Base-by-base conservation (phyloP, 495 filamentous ascomycete genomes). In the Penicillium canescens region DNA sequence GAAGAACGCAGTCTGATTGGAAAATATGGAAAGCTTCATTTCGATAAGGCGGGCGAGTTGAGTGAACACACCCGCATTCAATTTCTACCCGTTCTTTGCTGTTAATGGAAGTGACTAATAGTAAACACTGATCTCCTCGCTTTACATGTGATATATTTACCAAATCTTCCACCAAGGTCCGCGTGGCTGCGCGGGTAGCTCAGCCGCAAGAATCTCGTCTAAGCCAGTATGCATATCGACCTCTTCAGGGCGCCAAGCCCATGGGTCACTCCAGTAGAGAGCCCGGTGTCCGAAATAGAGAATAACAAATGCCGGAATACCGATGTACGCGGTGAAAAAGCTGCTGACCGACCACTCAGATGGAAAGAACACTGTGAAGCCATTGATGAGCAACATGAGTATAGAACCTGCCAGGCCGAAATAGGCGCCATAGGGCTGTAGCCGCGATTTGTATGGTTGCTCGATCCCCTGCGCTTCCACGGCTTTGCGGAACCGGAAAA, bases 321-420 rank as follows among this genome's bases (percentile, higher is more conserved):
- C 82, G 50, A 87, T 79, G 47, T 88, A 88, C 0, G 84, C 74
- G 6, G 84, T 82, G 43, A 88, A 68, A 62, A 88, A 88, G 37
- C 60, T 72, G 43, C 61, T 68, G 8, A 69, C 74, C 18, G 70
- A 71, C 75, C 77, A 87, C 8, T 80, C 62, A 1, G 73, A 71
- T 0, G 82, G 79, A 62, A 83, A 84, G 59, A 87, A 87, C 16
- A 82, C 80, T 23, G 77, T 76, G 61, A 86, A 87, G 6, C 85
- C 85, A 60, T 84, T 87, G 60, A 86, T 77, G 6, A 87, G 62
- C 4, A 65, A 62, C 40, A 87, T 70, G 48, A 86, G 68, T 11
- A 61, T 60, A 42, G 85, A 79, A 42, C 70, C 73, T 3, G 72
- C 69, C 3, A 85, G 55, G 0, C 75, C 69, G 42, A 80, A 58